Evolutionary conservation across 345 rosid species (phyloP).

Genomic region (Conringia planisiliqua): DNA sequence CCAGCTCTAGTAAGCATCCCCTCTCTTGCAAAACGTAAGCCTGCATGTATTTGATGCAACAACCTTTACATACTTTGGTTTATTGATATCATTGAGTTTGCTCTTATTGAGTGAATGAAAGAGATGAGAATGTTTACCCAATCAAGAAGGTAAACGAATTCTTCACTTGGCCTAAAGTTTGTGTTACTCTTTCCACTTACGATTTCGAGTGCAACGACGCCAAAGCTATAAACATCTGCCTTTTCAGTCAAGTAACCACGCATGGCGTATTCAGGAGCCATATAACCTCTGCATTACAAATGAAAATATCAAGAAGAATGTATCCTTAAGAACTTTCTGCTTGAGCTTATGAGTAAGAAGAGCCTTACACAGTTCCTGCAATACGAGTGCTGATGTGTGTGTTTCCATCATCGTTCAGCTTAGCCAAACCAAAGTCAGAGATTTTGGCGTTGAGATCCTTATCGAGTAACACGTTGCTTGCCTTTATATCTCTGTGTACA

Average conservation of each 20-base stretch:
- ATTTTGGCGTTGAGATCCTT: constrained; percentile 79
- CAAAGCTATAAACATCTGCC: constrained; percentile 42
- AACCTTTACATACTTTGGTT: not conserved
- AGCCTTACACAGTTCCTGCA: constrained; percentile 84
- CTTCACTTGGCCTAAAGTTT: constrained; percentile 68
- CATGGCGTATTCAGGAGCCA: constrained; percentile 84
- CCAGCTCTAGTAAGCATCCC: constrained; percentile 56
- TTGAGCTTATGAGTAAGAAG: not conserved
- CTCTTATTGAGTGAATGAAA: not conserved
- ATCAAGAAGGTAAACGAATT: constrained; percentile 75
- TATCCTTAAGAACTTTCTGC: not conserved
- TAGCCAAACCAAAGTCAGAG: constrained; percentile 91
- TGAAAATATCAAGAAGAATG: not conserved
- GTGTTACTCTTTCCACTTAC: constrained; percentile 78
- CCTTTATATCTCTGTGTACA: constrained; percentile 93
- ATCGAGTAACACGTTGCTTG: constrained; percentile 85
- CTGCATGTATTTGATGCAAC: constrained; percentile 35
- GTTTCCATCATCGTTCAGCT: constrained; percentile 73
- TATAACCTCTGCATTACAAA: constrained; percentile 33
- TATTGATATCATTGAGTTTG: not conserved
- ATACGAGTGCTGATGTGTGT: constrained; percentile 85
- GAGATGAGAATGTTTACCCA: constrained; percentile 45
- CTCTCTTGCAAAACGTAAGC: constrained; percentile 77
- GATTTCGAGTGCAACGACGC: constrained; percentile 37
- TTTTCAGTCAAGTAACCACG: constrained; percentile 75